phyloP scores from a whole-genome alignment of 2,329 filamentous ascomycete genomes.

The Juglanconis oblonga region DNA sequence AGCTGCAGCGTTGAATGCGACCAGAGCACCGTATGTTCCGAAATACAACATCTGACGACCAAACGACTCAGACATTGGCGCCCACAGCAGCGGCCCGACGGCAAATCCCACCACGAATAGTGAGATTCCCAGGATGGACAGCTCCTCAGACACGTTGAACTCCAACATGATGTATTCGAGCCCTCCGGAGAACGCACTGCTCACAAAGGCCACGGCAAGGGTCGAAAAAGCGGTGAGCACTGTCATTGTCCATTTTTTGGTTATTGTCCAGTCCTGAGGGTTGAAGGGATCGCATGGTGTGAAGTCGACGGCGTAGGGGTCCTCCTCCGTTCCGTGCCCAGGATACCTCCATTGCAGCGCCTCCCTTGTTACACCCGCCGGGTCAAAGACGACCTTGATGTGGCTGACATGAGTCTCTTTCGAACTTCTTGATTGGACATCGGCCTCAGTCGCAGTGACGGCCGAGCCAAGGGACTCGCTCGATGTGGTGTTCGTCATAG shows the following conservation, averaged over 20 bases:
- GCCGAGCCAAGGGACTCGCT: slow-evolving; percentile 24
- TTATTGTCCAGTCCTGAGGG: slow-evolving; percentile 55
- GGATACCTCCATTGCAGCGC: slow-evolving; percentile 54
- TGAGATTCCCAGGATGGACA: slow-evolving; percentile 57
- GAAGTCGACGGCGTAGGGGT: slow-evolving; percentile 68
- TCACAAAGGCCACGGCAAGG: slow-evolving; percentile 67
- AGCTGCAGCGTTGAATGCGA: slow-evolving; percentile 59
- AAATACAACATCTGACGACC: slow-evolving; percentile 59
- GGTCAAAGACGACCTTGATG: slow-evolving; percentile 54
- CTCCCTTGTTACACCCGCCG: slow-evolving; percentile 54
- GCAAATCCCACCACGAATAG: slow-evolving; percentile 25
- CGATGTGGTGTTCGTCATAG: slow-evolving; percentile 12
- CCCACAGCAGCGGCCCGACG: slow-evolving; percentile 20
- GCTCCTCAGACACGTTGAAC: slow-evolving; percentile 49
- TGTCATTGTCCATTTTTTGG: slow-evolving; percentile 66
- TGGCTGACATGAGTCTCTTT: slow-evolving; percentile 34
- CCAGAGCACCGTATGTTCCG: slow-evolving; percentile 52
- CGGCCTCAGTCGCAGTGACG: slow-evolving; percentile 32
- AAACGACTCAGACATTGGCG: slow-evolving; percentile 46
- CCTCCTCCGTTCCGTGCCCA: slow-evolving; percentile 62
- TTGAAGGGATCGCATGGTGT: slow-evolving; percentile 65
- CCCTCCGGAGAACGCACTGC: slow-evolving; percentile 64
- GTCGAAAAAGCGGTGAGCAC: slow-evolving; percentile 63
- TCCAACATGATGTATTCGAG: slow-evolving; percentile 50
- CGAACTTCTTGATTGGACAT: slow-evolving; percentile 39